These are phyloP conservation scores for Epithele typhae DNA, from an alignment of 768 basidiomycete genomes.

Conservation along the genomic window DNA sequence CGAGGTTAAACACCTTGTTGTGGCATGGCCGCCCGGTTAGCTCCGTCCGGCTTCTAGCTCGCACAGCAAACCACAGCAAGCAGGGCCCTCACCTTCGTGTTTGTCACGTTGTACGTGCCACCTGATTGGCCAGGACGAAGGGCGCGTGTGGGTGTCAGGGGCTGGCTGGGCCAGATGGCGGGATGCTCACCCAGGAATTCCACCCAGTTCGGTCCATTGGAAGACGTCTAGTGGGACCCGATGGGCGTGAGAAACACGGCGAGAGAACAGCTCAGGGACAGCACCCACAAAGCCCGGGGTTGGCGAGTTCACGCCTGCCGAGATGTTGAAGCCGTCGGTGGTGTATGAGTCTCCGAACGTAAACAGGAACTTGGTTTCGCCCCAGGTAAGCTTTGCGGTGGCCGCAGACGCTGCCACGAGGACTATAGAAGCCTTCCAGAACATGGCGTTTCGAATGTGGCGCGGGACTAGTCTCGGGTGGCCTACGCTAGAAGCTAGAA, in stretches of 20 bases:
- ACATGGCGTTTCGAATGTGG: constrained; percentile 5
- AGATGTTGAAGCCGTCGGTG: constrained; percentile 54
- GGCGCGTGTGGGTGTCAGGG: too few species aligned
- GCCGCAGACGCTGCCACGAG: constrained; percentile 11
- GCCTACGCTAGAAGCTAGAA: constrained; percentile 1
- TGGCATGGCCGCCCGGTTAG: constrained; percentile 4
- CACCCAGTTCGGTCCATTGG: constrained; percentile 64
- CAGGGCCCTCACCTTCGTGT: constrained; percentile 36
- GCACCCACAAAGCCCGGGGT: constrained; percentile 45
- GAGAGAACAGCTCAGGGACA: not conserved
- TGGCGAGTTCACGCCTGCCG: constrained; percentile 48
- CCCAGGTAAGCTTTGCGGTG: constrained; percentile 41
- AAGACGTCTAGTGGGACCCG: constrained; percentile 40
- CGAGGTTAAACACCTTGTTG: constrained; percentile 29
- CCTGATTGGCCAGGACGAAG: constrained; percentile 26
- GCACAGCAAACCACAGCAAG: constrained; percentile 1
- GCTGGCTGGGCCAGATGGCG: too few species aligned
- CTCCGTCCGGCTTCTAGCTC: constrained; percentile 3
- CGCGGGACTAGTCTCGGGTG: not conserved
- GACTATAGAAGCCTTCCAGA: constrained; percentile 4
- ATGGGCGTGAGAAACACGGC: constrained; percentile 5
- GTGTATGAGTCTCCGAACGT: constrained; percentile 66
- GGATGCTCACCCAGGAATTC: constrained; percentile 45
- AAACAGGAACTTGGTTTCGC: constrained; percentile 48
- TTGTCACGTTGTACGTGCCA: constrained; percentile 50